Conservation (phyloP, 805 yeast species). For the Barnettozyma botsteinii region DNA sequence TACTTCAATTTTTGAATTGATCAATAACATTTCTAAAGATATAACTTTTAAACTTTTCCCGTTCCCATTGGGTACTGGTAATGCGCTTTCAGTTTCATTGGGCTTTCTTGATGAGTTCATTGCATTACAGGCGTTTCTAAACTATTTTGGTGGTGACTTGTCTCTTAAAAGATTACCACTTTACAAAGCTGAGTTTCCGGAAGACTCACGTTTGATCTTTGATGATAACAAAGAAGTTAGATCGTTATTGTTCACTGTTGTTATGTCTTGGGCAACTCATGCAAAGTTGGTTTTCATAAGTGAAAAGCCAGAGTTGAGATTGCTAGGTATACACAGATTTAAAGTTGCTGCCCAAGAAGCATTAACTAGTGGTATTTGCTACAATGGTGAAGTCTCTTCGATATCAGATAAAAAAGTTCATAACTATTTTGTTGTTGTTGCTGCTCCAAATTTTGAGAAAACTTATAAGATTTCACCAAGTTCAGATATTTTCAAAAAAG, state of each 20-base stretch:
- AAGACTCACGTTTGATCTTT: conserved; percentile 10
- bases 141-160: conserved; percentile 6
- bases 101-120: conserved; percentile 32
- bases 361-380: conserved; percentile 25
- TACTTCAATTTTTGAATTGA: conserved; percentile 72
- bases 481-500: conserved; percentile 11
- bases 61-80: conserved; percentile 84
- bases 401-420: conserved; percentile 7
- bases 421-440: conserved; percentile 13
- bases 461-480: conserved; percentile 22
- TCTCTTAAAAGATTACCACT: conserved; percentile 25
- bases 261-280: conserved; percentile 81
- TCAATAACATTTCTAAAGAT: conserved; percentile 39
- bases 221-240: conserved; percentile 2
- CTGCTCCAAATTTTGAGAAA: conserved; percentile 19
- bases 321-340: conserved; percentile 62
- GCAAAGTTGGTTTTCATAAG: conserved; percentile 80
- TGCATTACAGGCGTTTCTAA: conserved; percentile 34
- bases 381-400: neutral
- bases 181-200: conserved; percentile 29
- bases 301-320: conserved; percentile 61
- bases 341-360: conserved; percentile 58
- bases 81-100: conserved; percentile 65
- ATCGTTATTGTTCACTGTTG: conserved; percentile 43
- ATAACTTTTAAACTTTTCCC: conserved; percentile 22